These are phyloP conservation scores for Trichoderma arundinaceum DNA, from an alignment of 2,329 filamentous ascomycete species.

Conservation along the genomic window DNA sequence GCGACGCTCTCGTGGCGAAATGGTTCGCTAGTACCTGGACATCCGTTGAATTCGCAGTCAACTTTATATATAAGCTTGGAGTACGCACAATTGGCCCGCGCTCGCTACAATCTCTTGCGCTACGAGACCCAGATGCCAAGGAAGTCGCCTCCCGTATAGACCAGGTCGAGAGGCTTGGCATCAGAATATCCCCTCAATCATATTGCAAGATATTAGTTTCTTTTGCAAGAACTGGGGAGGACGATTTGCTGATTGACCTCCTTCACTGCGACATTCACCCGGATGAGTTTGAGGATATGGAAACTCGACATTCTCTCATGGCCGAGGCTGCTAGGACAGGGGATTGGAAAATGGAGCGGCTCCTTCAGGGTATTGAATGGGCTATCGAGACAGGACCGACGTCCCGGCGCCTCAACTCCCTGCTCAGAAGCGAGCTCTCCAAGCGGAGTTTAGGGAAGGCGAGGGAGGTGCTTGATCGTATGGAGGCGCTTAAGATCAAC, in stretches of 20 bases:
- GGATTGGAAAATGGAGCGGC: slow-evolving; percentile 50
- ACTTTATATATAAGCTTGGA: slow-evolving; percentile 71
- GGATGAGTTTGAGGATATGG: slow-evolving; percentile 58
- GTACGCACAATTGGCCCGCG: slow-evolving; percentile 74
- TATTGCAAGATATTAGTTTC: slow-evolving; percentile 70
- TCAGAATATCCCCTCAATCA: slow-evolving; percentile 65
- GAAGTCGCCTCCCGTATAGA: slow-evolving; percentile 64
- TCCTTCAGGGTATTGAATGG: slow-evolving; percentile 52
- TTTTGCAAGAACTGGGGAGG: slow-evolving; percentile 65
- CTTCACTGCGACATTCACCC: slow-evolving; percentile 59
- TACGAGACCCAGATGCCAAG: slow-evolving; percentile 63
- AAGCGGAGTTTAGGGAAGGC: slow-evolving; percentile 36
- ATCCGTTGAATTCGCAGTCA: slow-evolving; percentile 73
- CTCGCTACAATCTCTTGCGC: slow-evolving; percentile 77
- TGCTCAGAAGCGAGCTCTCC: slow-evolving; percentile 34
- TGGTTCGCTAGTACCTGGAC: slow-evolving; percentile 78
- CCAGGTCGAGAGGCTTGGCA: slow-evolving; percentile 65
- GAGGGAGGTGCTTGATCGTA: slow-evolving; percentile 42
- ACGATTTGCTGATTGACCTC: slow-evolving; percentile 53
- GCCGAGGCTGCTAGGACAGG: slow-evolving; percentile 40
- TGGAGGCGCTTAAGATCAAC: slow-evolving; percentile 41
- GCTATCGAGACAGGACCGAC: slow-evolving; percentile 35
- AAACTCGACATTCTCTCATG: slow-evolving; percentile 49
- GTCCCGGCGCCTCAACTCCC: slow-evolving; percentile 38
- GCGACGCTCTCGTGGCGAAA: slow-evolving; percentile 70